Base-by-base conservation (phyloP, 176 grass and related monocot genomes). In the Hsuehochloa calcarea region DNA sequence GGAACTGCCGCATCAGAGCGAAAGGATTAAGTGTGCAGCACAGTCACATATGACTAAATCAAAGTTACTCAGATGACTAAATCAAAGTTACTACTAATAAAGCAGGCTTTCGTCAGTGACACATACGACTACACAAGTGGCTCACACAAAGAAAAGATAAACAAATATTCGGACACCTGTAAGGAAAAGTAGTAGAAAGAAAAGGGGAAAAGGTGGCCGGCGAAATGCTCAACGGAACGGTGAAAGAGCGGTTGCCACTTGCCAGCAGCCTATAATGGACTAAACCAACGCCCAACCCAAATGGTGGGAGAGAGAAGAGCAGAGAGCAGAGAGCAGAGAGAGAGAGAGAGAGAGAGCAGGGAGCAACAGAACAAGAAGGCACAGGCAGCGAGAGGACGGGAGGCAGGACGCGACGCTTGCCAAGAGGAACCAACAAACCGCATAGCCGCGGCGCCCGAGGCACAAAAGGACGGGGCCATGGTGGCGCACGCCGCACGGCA, bases 181-280 rank as follows among this genome's bases (percentile, higher is more conserved):
- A 86, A 52, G 31, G 34, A 15, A 43, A 27, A 16, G 19, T 5
- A 1, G 63, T 9, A 8, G 7, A 16, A 25, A 55, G 29, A 7
- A 41, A 54, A 7, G 3, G 26, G 8, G 23, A 60, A 81, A 75
- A 0, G 19, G 8, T 1, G 12, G 69, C 76, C 54, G 38, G 20
- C 49, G 79, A 88, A 88, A 68, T 67, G 49, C 35, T 51, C 85
- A 81, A 44, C 85, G 78, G 61, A 87, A 82, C 60, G 59, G 62
- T 49, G 35, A 14, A 62, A 65, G 15, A 44, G 77, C 77, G 85
- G 77, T 29, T 27, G 59, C 56, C 44, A 31, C 69, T 29, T 27
- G 59, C 56, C 44, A 31, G 12, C 43, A n/a, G 25, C 56, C 41
- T 51, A 20, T 67, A 27, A n/a, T 77, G 74, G 23, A 74, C 45